phyloP scores from a whole-genome alignment of 179 eudicot species.

The Pouteria campechiana region DNA sequence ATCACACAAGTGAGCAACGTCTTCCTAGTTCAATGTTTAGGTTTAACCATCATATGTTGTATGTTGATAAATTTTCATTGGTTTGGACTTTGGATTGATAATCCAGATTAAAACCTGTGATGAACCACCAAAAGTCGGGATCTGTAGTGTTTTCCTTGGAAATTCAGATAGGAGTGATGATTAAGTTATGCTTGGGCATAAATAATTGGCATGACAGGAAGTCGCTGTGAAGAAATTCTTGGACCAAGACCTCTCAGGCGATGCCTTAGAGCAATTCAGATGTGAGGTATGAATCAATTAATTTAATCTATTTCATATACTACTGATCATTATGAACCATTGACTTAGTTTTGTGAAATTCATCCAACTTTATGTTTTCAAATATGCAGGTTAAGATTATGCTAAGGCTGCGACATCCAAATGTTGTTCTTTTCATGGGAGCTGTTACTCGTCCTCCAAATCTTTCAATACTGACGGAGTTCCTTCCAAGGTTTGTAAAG shows the following conservation, averaged over 20 bases:
- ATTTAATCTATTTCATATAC: not conserved
- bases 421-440: slow-evolving; percentile 98
- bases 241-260: slow-evolving; percentile 82
- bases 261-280: slow-evolving; percentile 76
- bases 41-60: no score
- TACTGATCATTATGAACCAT: not conserved
- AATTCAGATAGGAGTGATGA: no score
- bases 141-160: no score
- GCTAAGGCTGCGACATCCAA: slow-evolving; percentile 96
- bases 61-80: no score
- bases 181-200: no score
- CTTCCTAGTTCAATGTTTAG: no score
- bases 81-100: no score
- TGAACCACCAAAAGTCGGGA: no score
- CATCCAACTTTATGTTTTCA: not conserved
- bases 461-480: slow-evolving; percentile 90
- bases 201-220: slow-evolving; percentile 71
- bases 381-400: slow-evolving; percentile 70
- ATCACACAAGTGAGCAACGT: no score
- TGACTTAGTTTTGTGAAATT: not conserved
- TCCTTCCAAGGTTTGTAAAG: slow-evolving; percentile 79
- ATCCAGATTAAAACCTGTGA: no score
- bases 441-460: slow-evolving; percentile 91
- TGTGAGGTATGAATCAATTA: slow-evolving; percentile 49
- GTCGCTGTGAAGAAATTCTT: slow-evolving; percentile 97